These are phyloP conservation scores for Akanthomyces lecanii DNA, from an alignment of 2,329 filamentous ascomycete species.

Conservation along the genomic window DNA sequence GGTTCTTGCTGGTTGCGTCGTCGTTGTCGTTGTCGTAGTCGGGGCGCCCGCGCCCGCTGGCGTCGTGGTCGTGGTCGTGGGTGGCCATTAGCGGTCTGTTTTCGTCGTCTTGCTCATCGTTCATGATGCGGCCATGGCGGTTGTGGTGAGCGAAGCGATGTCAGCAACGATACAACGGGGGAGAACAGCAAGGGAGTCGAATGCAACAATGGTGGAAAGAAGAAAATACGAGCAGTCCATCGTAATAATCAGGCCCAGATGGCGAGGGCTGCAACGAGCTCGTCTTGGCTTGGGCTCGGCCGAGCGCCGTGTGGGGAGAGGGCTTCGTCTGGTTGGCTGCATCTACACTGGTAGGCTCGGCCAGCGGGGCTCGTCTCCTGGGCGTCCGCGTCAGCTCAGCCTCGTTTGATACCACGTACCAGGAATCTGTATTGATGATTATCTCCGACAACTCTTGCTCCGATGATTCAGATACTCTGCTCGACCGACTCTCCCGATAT, in stretches of 20 bases:
- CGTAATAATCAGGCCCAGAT: background rate
- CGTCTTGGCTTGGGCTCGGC: background rate
- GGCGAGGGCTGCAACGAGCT: background rate
- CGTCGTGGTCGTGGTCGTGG: constrained; percentile 8
- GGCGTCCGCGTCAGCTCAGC: background rate
- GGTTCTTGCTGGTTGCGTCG: constrained; percentile 1
- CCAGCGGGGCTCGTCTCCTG: background rate
- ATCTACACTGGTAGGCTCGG: background rate
- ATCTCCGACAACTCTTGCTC: background rate
- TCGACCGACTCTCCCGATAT: no score
- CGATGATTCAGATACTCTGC: no score
- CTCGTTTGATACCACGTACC: background rate
- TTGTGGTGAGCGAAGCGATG: background rate
- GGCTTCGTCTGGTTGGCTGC: background rate
- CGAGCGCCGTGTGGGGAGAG: background rate
- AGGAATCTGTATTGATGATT: no score
- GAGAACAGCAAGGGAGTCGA: background rate
- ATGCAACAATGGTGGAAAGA: background rate
- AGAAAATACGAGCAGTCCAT: background rate
- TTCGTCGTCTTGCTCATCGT: constrained; percentile 20
- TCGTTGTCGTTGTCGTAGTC: background rate
- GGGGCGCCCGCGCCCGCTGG: constrained; percentile 5
- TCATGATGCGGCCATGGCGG: constrained; percentile 18
- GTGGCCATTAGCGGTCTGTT: constrained; percentile 24
- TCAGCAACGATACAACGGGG: background rate